Conservation (phyloP, 495 filamentous ascomycete genomes). For the Thermothielavioides terrestris region DNA sequence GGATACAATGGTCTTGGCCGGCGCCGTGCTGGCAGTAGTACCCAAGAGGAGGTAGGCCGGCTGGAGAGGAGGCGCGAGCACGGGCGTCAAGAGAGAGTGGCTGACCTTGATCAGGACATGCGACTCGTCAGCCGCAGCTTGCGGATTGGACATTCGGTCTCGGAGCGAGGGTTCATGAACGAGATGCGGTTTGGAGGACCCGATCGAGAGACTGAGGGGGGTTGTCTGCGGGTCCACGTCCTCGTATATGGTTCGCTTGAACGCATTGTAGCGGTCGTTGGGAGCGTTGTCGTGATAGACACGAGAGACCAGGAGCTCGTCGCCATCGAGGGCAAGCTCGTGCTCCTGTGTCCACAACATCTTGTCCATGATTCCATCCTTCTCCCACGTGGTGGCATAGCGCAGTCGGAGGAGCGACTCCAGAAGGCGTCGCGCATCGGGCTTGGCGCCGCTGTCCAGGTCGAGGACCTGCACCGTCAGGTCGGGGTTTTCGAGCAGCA, state of each 20-base stretch:
- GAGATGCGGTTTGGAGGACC: too few species aligned
- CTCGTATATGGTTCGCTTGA: not conserved
- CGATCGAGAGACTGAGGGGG: not conserved
- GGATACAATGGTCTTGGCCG: too few species aligned
- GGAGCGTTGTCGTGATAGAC: not conserved
- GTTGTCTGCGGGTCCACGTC: not conserved
- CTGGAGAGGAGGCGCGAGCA: too few species aligned
- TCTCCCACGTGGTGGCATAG: constrained; percentile 5
- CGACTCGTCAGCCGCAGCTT: too few species aligned
- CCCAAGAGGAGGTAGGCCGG: too few species aligned
- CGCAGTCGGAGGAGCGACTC: constrained; percentile 8
- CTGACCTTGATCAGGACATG: too few species aligned
- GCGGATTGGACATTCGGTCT: too few species aligned
- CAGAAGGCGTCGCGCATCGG: too few species aligned
- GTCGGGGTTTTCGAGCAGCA: constrained; percentile 15
- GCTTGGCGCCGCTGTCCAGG: too few species aligned
- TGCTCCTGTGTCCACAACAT: constrained; percentile 27
- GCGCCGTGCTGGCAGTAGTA: too few species aligned
- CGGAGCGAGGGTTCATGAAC: too few species aligned
- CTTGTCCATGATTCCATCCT: not conserved
- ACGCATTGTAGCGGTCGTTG: constrained; percentile 5
- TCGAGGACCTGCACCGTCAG: constrained; percentile 26
- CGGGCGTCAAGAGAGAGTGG: too few species aligned
- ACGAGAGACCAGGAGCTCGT: not conserved
- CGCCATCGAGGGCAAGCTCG: constrained; percentile 18